Percentiles rank a stretch among this genome's conserved stretches.
phyloP scores from a whole-genome alignment of 2,329 filamentous ascomycete species.

The Coniochaeta pulveracea region DNA sequence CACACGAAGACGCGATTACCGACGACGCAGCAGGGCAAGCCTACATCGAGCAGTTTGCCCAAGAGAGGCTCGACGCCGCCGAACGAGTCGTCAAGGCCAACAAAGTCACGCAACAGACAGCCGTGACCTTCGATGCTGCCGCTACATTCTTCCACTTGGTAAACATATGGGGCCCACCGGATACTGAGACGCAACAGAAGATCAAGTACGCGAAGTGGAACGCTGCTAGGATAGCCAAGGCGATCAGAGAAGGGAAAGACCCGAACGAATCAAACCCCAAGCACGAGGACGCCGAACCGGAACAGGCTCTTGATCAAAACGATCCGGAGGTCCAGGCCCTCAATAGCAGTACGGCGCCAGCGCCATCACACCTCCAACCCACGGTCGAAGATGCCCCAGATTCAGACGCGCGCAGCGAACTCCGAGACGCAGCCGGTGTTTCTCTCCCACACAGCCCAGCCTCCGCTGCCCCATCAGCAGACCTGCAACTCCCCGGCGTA shows the following conservation, averaged over 20 bases:
- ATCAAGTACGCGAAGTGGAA: slow-evolving; percentile 97
- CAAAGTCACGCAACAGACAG: slow-evolving; percentile 83
- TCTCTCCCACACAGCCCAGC: slow-evolving; percentile 24
- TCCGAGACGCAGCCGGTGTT: slow-evolving; percentile 19
- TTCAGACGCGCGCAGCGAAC: slow-evolving; percentile 22
- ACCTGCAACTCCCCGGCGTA: slow-evolving; percentile 16
- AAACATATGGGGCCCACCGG: slow-evolving; percentile 68
- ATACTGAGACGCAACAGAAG: slow-evolving; percentile 69
- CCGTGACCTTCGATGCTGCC: slow-evolving; percentile 86
- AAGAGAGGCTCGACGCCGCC: slow-evolving; percentile 77
- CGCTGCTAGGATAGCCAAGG: slow-evolving; percentile 79
- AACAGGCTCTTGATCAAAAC: slow-evolving; percentile 44
- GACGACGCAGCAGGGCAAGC: slow-evolving; percentile 82
- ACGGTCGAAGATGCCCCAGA: slow-evolving; percentile 44
- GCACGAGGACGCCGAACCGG: slow-evolving; percentile 36
- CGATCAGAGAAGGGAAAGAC: slow-evolving; percentile 80
- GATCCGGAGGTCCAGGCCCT: slow-evolving; percentile 54
- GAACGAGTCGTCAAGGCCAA: slow-evolving; percentile 73
- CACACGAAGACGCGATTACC: slow-evolving; percentile 68
- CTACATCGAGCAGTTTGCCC: slow-evolving; percentile 87
- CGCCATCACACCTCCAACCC: slow-evolving; percentile 7
- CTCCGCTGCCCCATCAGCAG: slow-evolving; percentile 18
- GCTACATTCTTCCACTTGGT: slow-evolving; percentile 85
- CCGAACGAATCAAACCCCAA: slow-evolving; percentile 85
- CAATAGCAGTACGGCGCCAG: slow-evolving; percentile 17